Conservation (phyloP, 2,329 filamentous ascomycete species). For the Elsinoe ampelina region DNA sequence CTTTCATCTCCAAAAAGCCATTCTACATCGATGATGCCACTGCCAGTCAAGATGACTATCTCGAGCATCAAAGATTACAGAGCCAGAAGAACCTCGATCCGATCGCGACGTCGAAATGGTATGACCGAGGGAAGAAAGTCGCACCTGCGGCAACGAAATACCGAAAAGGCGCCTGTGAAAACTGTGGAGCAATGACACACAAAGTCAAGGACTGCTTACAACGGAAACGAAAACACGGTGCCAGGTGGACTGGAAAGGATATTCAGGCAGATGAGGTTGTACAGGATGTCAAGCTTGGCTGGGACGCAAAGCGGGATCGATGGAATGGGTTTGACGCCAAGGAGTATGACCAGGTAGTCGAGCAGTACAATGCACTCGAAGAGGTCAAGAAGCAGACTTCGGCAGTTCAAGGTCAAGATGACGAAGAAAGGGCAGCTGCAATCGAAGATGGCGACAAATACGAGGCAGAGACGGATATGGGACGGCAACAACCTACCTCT, state of each 20-base stretch:
- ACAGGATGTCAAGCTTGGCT: constrained; percentile 77
- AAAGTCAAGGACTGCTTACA: constrained; percentile 90
- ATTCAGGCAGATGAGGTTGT: constrained; percentile 88
- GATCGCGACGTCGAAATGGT: constrained; percentile 69
- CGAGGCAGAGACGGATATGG: constrained; percentile 95
- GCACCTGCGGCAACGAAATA: constrained; percentile 91
- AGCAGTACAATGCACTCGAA: constrained; percentile 82
- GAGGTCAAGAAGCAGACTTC: constrained; percentile 49
- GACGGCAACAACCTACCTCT: constrained; percentile 79
- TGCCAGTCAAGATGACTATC: constrained; percentile 66
- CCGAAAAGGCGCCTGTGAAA: constrained; percentile 96
- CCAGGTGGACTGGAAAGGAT: constrained; percentile 83
- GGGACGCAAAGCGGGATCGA: constrained; percentile 94
- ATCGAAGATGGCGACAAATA: constrained; percentile 56
- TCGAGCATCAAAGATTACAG: constrained; percentile 88
- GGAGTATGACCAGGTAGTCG: constrained; percentile 78
- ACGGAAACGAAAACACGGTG: constrained; percentile 78
- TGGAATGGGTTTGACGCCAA: constrained; percentile 96
- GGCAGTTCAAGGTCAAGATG: constrained; percentile 37
- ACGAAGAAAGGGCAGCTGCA: constrained; percentile 31
- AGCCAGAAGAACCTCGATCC: constrained; percentile 52
- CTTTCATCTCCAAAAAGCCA: constrained; percentile 95
- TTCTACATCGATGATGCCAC: constrained; percentile 85
- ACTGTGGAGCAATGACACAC: constrained; percentile 95
- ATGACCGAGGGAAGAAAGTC: constrained; percentile 75